Percentiles rank a stretch among this genome's conserved stretches.
Conservation (phyloP, 306 rosid species). For the Rosa rugosa region DNA sequence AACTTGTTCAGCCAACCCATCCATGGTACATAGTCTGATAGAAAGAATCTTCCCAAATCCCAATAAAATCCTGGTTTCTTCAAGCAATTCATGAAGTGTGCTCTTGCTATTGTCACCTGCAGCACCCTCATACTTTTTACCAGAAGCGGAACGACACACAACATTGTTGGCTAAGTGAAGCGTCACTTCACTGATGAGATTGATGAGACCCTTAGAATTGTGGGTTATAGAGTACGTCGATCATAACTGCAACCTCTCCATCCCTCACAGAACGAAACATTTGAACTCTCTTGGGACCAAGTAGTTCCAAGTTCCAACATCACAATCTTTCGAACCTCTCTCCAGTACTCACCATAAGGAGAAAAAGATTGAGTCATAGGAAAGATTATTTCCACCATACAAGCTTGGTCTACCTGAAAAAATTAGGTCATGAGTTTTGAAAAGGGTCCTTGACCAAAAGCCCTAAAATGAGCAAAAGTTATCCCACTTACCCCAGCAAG, state of each 20-base stretch:
- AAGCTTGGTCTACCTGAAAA: constrained; percentile 43
- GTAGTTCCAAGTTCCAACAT: constrained; percentile 21
- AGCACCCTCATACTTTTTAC: constrained; percentile 21
- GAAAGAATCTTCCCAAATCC: constrained; percentile 10
- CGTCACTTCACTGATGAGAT: constrained; percentile 22
- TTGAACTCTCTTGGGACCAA: constrained; percentile 21
- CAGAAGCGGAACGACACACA: constrained; percentile 17
- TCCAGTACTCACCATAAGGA: constrained; percentile 43
- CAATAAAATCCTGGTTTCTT: constrained; percentile 12
- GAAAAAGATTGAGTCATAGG: constrained; percentile 29
- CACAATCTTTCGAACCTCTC: constrained; percentile 28
- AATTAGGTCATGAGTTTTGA: constrained; percentile 44
- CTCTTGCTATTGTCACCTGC: neutral
- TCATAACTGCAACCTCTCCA: constrained; percentile 23
- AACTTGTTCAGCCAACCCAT: constrained; percentile 32
- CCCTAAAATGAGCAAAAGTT: too few relatives aligned
- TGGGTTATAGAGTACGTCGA: constrained; percentile 8
- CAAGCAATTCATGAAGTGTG: constrained; percentile 4
- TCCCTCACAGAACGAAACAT: constrained; percentile 22
- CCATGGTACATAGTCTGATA: constrained; percentile 24
- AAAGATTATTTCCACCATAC: constrained; percentile 21
- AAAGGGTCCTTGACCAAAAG: too few relatives aligned
- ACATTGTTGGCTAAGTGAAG: constrained; percentile 19
- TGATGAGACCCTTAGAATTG: constrained; percentile 3
- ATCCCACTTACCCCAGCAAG: too few relatives aligned